phyloP scores from a whole-genome alignment of 176 grass and related monocot species.

The Ensete ventricosum region DNA sequence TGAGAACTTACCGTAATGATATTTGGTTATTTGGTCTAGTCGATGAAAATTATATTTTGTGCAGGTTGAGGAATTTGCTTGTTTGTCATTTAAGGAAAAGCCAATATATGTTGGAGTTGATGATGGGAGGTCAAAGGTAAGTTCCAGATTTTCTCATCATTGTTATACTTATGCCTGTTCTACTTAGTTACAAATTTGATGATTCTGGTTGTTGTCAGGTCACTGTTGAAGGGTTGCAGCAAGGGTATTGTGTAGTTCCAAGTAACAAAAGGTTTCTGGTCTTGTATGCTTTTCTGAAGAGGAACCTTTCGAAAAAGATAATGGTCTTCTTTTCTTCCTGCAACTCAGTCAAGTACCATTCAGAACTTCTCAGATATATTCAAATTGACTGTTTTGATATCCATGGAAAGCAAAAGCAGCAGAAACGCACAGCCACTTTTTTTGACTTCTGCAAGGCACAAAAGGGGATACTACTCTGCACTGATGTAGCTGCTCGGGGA shows the following conservation, averaged over 20 bases:
- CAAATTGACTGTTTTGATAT: constrained; percentile 80
- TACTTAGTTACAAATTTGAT: not conserved
- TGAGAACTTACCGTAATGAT: constrained; percentile 2
- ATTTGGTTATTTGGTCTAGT: constrained; percentile 1
- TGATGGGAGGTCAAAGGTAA: constrained; percentile 70
- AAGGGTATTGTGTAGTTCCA: constrained; percentile 85
- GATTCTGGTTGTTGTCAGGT: constrained; percentile 26
- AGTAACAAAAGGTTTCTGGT: constrained; percentile 74
- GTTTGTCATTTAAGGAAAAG: constrained; percentile 83
- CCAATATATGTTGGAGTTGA: constrained; percentile 86
- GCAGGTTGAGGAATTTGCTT: constrained; percentile 89
- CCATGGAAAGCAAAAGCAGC: constrained; percentile 96
- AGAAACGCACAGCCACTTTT: constrained; percentile 86
- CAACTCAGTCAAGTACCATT: constrained; percentile 87
- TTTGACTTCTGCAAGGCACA: constrained; percentile 90
- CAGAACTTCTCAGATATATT: constrained; percentile 76
- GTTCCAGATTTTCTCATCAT: constrained; percentile 12
- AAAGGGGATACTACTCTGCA: constrained; percentile 83
- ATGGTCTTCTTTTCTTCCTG: constrained; percentile 99
- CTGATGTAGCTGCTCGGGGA: constrained; percentile 90
- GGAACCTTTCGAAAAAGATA: constrained; percentile 71
- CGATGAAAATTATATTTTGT: not conserved
- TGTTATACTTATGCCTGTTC: not conserved
- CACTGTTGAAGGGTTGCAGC: constrained; percentile 89
- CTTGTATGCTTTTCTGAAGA: constrained; percentile 92